Conservation (phyloP, 768 basidiomycete species). For the Suillus tomentosus region DNA sequence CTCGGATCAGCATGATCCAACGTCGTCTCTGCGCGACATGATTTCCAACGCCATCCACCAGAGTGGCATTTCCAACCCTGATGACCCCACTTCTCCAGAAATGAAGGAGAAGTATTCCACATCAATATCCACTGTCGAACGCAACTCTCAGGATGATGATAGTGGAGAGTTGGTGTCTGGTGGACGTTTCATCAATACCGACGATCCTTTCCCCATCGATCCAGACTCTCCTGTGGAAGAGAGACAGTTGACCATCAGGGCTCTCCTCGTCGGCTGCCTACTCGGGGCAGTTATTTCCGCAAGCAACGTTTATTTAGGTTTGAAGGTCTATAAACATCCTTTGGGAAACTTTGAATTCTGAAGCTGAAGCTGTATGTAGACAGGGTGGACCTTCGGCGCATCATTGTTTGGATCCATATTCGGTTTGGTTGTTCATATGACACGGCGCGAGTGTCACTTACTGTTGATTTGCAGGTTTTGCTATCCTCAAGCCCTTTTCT, state of each 20-base stretch:
- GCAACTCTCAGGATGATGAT: conserved; percentile 12
- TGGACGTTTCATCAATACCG: conserved; percentile 9
- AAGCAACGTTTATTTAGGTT: conserved; percentile 66
- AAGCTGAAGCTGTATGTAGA: conserved; percentile 26
- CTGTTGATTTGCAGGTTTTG: conserved; percentile 32
- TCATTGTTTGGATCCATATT: conserved; percentile 50
- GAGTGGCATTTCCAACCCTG: neutral
- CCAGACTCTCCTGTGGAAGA: conserved; percentile 47
- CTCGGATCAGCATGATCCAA: neutral
- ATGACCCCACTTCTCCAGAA: neutral
- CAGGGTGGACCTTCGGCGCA: conserved; percentile 67
- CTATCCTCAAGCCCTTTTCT: conserved; percentile 59
- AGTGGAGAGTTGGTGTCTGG: neutral
- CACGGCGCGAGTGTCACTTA: conserved; percentile 43
- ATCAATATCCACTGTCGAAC: conserved; percentile 11
- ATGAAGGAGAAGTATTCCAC: conserved; percentile 8
- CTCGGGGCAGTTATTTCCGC: conserved; percentile 60
- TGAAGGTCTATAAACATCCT: conserved; percentile 40
- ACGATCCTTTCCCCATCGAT: conserved; percentile 54
- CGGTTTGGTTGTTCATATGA: conserved; percentile 3
- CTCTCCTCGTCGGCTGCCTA: conserved; percentile 50
- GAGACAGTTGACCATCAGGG: conserved; percentile 42
- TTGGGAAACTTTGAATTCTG: neutral
- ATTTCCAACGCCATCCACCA: conserved; percentile 7
- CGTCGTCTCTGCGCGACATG: neutral